Base-by-base conservation (phyloP, 257 asterid species). In the Forsythia viridissima region DNA sequence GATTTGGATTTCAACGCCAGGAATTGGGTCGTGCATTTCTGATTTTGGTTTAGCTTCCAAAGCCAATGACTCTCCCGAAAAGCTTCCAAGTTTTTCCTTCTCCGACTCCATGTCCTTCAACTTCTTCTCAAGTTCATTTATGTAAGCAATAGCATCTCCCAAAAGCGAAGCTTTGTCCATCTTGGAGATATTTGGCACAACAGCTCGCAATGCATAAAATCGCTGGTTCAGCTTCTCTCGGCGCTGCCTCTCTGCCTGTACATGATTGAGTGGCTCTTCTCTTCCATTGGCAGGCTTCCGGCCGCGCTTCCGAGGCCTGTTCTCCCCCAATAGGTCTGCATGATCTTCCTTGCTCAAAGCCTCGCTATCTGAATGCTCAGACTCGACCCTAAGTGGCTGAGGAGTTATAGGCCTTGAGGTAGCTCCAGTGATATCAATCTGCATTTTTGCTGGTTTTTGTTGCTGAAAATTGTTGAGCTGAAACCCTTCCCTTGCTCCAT, bases 161-260 rank as follows among this genome's bases (percentile, higher is more conserved):
- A 95, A 77, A 10, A 95, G 94, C 38, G 99, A 95, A 68, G 98
- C 99, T 87, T 93, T 93, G 82, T 95, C 99, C 99, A 93, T 93
- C 80, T 95, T 93, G 41, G 98, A 91, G 41, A 95, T 93, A 72
- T 90, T 95, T 0, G 98, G 98, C 6, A 95, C 99, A 0, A 95
- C 94, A 0, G 98, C 98, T 81, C 99, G 82, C 15, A 94, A 74
- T 0, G 98, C 99, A 51, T 93, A 94, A 69, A 94, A 94, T 3
- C 97, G 86, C 81, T 93, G 99, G 83, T 91, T 94, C 73, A 94
- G 89, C 92, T 94, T 94, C 69, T 94, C 99, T 3, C 98, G 80
- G 24, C 99, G 80, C 82, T 90, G 97, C 80, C 99, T 92, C 84
- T 95, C 98, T 1, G 99, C 98, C 82, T 92, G 97, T 3, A 95